A percentile compares a stretch with the other conserved stretches of the same genome.
Conservation (phyloP, 2,329 filamentous ascomycete genomes). For the Rutstroemia sydowiana region DNA sequence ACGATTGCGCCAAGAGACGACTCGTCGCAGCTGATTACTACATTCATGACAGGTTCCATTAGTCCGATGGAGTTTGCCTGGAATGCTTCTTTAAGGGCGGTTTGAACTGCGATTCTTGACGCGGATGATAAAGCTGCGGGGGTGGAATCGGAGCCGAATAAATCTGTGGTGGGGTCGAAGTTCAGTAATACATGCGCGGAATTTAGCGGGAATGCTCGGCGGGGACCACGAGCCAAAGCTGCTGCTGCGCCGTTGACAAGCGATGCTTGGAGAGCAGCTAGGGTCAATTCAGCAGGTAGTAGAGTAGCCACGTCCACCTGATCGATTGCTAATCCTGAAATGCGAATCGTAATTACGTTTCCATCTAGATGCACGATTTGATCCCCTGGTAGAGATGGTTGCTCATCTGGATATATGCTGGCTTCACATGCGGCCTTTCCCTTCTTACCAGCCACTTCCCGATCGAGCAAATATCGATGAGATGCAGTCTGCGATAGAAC, state of each 20-base stretch:
- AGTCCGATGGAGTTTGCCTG: conserved; percentile 51
- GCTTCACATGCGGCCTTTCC: conserved; percentile 72
- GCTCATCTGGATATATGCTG: conserved; percentile 53
- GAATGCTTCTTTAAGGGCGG: conserved; percentile 58
- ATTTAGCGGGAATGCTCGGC: conserved; percentile 72
- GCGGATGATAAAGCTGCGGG: conserved; percentile 61
- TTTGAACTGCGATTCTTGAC: conserved; percentile 59
- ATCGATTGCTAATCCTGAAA: conserved; percentile 28
- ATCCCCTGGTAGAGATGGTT: conserved; percentile 33
- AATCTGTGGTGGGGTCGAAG: conserved; percentile 57
- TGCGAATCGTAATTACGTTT: conserved; percentile 57
- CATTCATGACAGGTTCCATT: conserved; percentile 91
- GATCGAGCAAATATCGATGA: conserved; percentile 63
- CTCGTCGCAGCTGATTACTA: conserved; percentile 80
- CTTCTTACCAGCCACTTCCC: conserved; percentile 69
- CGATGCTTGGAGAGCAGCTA: conserved; percentile 41
- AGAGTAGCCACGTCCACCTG: conserved; percentile 32
- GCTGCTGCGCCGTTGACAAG: conserved; percentile 76
- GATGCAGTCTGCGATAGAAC: conserved; percentile 50
- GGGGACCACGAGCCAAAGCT: conserved; percentile 77
- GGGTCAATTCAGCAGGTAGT: conserved; percentile 46
- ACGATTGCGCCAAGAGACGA: conserved; percentile 72
- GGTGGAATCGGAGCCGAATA: conserved; percentile 60
- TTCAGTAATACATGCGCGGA: conserved; percentile 63
- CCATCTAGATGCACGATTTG: conserved; percentile 52